Base-by-base conservation (phyloP, 805 yeast species). In the Trichomonascus vanleenenianus region DNA sequence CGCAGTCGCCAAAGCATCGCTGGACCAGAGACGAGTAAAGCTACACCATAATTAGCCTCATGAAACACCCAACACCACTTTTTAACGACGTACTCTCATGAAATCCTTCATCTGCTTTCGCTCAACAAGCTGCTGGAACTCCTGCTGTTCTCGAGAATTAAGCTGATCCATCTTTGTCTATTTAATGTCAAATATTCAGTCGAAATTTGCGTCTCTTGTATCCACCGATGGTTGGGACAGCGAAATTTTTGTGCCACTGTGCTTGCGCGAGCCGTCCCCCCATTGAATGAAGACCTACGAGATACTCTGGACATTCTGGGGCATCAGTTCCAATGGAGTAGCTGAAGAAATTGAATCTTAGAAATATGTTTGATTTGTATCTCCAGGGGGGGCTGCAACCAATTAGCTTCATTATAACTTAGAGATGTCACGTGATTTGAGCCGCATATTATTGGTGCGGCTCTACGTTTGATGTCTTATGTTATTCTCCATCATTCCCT, bases 91-190 rank as follows among this genome's bases (percentile, higher is more conserved):
- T 56, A 79, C 79, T 65, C 93, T 83, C 97, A 93, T 91, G 82
- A 91, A 93, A 67, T 91, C 98, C 69, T 85, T 85, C 96, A 93
- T 89, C 71, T 91, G 98, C 75, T 91, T 91, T 65, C 85, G 89
- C 72, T 91, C 98, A 54, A 91, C 95, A 53, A 91, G 72, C 67
- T 83, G 89, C 70, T 88, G 96, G 70, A 91, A 91, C 59, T 88
- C 91, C 70, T 88, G 96, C 71, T 93, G 97, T 72, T 91, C 98
- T 65, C 86, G 85, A 64, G 81, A 81, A 76, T 91, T 91, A 59
- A 91, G 76, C 68, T 86, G 94, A 63, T 91, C 98, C 98, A 91
- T 91, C 46, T 43, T 53, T 35, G 31, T 40, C 40, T 39, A 27
- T 44, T 22, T 34, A 15, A 10, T 5, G 12, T 34, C 22, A 14